A percentile compares a stretch with the other conserved stretches of the same genome.
phyloP scores from a whole-genome alignment of 2,329 filamentous ascomycete genomes.

The Hymenoscyphus occultus region DNA sequence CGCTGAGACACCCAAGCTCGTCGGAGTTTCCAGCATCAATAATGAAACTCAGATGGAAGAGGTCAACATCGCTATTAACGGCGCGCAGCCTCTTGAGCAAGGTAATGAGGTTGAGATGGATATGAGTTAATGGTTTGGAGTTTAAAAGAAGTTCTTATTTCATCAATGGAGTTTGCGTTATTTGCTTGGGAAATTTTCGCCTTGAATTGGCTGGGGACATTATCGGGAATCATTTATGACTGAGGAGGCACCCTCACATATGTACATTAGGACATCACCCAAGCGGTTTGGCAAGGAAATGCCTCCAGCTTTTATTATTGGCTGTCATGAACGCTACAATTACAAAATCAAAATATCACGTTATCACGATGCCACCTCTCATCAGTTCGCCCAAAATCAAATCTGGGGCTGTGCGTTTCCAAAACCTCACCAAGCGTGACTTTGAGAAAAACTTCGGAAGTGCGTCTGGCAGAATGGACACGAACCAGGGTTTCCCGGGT shows the following conservation, averaged over 20 bases:
- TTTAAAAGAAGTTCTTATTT: constrained; percentile 8
- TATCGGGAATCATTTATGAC: neutral
- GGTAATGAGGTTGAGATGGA: constrained; percentile 42
- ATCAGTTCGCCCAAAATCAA: too few relatives aligned
- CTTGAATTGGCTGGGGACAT: neutral
- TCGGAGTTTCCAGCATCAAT: constrained; percentile 17
- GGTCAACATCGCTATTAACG: constrained; percentile 15
- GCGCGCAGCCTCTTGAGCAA: constrained; percentile 15
- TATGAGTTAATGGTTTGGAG: constrained; percentile 37
- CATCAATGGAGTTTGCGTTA: constrained; percentile 8
- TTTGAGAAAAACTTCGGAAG: too few relatives aligned
- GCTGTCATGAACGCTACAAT: neutral
- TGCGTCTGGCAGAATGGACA: too few relatives aligned
- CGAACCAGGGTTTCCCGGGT: too few relatives aligned
- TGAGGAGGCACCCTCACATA: constrained; percentile 1
- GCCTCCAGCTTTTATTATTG: constrained; percentile 4
- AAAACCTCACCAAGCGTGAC: too few relatives aligned
- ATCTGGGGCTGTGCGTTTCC: too few relatives aligned
- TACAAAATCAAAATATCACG: constrained; percentile 1
- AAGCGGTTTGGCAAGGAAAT: neutral
- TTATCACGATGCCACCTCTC: neutral
- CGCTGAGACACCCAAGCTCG: constrained; percentile 41
- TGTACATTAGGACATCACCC: neutral
- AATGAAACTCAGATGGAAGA: constrained; percentile 15
- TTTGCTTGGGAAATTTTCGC: constrained; percentile 2